Base-by-base conservation (phyloP, 164 flowering plant genomes). In the Warburgia ugandensis region DNA sequence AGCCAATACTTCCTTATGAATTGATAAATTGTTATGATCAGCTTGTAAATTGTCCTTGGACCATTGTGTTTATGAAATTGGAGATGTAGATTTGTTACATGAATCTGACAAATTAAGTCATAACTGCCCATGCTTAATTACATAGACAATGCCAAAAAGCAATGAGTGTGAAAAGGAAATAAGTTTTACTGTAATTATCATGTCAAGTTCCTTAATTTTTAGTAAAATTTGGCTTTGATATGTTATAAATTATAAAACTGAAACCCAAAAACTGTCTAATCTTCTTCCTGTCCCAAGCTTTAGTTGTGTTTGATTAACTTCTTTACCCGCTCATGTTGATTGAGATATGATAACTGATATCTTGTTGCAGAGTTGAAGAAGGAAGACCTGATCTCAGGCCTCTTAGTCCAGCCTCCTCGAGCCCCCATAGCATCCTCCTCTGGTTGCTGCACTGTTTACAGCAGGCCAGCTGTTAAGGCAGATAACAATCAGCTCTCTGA, bases 301-400 rank as follows among this genome's bases (percentile, higher is more conserved):
- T 49, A n/a, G 7, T 16, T 16, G 33, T 19, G 45, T 17, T 16
- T 23, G 55, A 14, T n/a, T 35, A 12, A 10, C 12, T 26, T 8
- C 21, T n/a, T 12, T 8, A 27, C 3, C 12, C 13, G 7, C 6
- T 11, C 40, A 52, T 52, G 29, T 49, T 8, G 8, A 10, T 17
- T 14, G n/a, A 29, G 17, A 38, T 28, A 16, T 52, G 29, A 10
- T 21, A 56, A 47, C 19, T 47, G n/a, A 50, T 32, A 6, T 56
- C 58, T 49, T 16, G 20, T 43, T 54, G 54, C 81, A 84, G 94
- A 63, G 51, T 57, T 72, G 64, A 79, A 68, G 52, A 79, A 73
- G 56, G 94, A 80, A 65, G 80, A 83, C 41, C 71, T 84, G 48
- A 79, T 85, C 30, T 71, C 84, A 25, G 81, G 72, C 45, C 68